phyloP scores from a whole-genome alignment of 1,284 basidiomycete genomes.

The Taiwanofungus camphoratus region DNA sequence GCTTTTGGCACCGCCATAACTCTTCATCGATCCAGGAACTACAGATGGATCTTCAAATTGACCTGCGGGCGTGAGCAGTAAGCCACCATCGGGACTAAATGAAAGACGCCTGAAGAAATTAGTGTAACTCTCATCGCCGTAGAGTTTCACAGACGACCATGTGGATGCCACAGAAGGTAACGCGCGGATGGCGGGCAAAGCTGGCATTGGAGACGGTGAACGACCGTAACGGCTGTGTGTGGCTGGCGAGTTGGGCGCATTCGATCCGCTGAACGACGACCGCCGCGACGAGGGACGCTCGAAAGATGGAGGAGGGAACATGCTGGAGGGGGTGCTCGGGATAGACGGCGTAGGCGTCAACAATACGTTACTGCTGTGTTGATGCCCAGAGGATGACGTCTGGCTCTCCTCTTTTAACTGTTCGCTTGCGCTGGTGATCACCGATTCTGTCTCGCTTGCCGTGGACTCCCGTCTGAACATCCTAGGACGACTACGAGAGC shows the following conservation, averaged over 20 bases:
- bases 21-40: constrained; percentile 35
- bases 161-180: constrained; percentile 39
- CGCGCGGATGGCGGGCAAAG: constrained; percentile 80
- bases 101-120: constrained; percentile 94
- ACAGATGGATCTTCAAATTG: constrained; percentile 89
- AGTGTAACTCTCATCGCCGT: constrained; percentile 93
- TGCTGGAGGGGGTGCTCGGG: constrained; percentile 52
- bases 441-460: constrained; percentile 68
- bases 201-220: constrained; percentile 88
- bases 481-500: constrained; percentile 49
- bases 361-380: constrained; percentile 31
- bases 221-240: constrained; percentile 67
- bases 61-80: constrained; percentile 92
- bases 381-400: constrained; percentile 20
- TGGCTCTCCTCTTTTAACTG: constrained; percentile 30
- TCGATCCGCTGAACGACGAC: constrained; percentile 83
- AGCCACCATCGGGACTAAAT: constrained; percentile 92
- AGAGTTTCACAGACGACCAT: constrained; percentile 63
- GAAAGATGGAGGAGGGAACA: constrained; percentile 71
- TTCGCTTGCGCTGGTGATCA: constrained; percentile 49
- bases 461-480: constrained; percentile 67
- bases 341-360: constrained; percentile 62
- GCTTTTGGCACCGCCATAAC: constrained; percentile 21
- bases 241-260: constrained; percentile 68
- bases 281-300: constrained; percentile 70